phyloP scores from a whole-genome alignment of 2,329 filamentous ascomycete genomes.

The Coleophoma eucalyptorum region DNA sequence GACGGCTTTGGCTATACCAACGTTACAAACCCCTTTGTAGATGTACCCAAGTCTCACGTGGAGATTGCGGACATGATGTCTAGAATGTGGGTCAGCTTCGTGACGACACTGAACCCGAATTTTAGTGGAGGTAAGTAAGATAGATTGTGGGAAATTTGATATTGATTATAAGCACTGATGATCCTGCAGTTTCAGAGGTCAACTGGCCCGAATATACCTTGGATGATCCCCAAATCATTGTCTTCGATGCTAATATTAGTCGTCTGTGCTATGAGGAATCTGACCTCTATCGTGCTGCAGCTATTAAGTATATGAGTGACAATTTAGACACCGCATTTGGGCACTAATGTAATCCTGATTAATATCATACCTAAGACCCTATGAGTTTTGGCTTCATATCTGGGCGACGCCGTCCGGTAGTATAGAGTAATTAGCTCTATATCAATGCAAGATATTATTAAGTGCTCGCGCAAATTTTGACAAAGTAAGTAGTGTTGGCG shows the following conservation, averaged over 20 bases:
- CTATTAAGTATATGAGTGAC: conserved; percentile 7
- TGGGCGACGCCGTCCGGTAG: too few species aligned
- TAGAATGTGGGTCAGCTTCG: conserved; percentile 20
- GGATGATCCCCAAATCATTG: conserved; percentile 34
- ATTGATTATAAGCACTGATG: too few species aligned
- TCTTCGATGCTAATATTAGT: conserved; percentile 45
- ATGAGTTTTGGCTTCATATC: too few species aligned
- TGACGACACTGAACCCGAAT: conserved; percentile 17
- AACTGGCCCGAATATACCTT: conserved; percentile 44
- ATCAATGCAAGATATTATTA: too few species aligned
- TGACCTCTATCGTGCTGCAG: conserved; percentile 41
- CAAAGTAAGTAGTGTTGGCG: too few species aligned
- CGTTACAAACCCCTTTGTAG: conserved; percentile 12
- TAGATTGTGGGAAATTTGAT: neutral
- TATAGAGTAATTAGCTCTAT: too few species aligned
- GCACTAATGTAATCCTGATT: too few species aligned
- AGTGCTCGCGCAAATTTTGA: too few species aligned
- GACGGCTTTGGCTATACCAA: conserved; percentile 20
- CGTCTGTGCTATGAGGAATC: conserved; percentile 32
- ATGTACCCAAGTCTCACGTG: conserved; percentile 8
- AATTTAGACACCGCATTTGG: neutral
- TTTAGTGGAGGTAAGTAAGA: conserved; percentile 10
- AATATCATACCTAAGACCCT: too few species aligned
- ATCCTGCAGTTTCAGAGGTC: too few species aligned
- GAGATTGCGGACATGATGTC: conserved; percentile 15